These are phyloP conservation scores for Vigna radiata DNA, from an alignment of 306 rosid genomes.

Conservation along the genomic window DNA sequence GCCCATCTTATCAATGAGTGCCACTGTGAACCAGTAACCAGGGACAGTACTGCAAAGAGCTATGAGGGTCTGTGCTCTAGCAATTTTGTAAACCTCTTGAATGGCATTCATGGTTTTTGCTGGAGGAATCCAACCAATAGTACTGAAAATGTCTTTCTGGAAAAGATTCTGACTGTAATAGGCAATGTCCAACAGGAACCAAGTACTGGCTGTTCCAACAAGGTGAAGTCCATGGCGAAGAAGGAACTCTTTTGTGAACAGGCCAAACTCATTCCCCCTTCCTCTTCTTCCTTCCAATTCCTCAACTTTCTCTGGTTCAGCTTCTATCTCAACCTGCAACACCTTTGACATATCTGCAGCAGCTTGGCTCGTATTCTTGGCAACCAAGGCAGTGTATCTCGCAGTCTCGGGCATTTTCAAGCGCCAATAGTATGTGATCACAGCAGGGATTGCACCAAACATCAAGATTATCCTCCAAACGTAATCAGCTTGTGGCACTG, in stretches of 20 bases:
- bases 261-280: conserved; percentile 60
- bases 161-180: conserved; percentile 91
- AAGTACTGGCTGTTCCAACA: conserved; percentile 76
- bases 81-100: conserved; percentile 78
- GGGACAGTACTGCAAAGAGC: conserved; percentile 93
- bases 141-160: conserved; percentile 85
- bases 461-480: conserved; percentile 85
- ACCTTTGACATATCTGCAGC: conserved; percentile 87
- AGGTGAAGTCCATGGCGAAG: conserved; percentile 77
- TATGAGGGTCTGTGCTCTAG: conserved; percentile 82
- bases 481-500: conserved; percentile 71
- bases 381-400: conserved; percentile 89
- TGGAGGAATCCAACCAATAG: conserved; percentile 83
- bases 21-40: conserved; percentile 92
- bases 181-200: conserved; percentile 88
- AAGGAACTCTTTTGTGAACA: conserved; percentile 64
- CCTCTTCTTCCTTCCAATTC: not conserved
- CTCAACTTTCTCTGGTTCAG: conserved; percentile 53
- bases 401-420: conserved; percentile 96
- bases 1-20: conserved; percentile 71
- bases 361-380: conserved; percentile 74
- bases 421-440: conserved; percentile 78
- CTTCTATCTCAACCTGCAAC: conserved; percentile 65
- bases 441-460: conserved; percentile 87
- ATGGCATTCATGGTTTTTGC: conserved; percentile 81